Percentiles rank a stretch among this genome's conserved stretches.
phyloP scores from a whole-genome alignment of 495 filamentous ascomycete genomes.

The Antarctomyces pellizariae region DNA sequence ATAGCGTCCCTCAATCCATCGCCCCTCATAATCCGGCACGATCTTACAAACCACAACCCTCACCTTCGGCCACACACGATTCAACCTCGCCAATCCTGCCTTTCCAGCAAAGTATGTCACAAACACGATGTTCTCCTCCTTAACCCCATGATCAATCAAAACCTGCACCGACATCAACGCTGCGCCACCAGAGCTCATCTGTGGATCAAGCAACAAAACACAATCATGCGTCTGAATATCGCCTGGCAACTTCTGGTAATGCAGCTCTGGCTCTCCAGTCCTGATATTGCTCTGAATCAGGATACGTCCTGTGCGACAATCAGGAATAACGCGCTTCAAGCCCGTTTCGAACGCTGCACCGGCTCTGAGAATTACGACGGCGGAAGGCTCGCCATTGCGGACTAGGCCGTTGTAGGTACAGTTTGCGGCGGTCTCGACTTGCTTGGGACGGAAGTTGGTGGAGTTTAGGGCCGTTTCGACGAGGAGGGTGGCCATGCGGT shows the following conservation, averaged over 20 bases:
- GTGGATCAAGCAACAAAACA: slow-evolving; percentile 72
- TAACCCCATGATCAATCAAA: slow-evolving; percentile 81
- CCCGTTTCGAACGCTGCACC: slow-evolving; percentile 75
- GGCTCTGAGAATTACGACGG: slow-evolving; percentile 71
- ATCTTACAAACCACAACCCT: slow-evolving; percentile 64
- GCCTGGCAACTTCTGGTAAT: slow-evolving; percentile 56
- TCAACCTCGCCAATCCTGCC: slow-evolving; percentile 56
- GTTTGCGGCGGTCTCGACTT: slow-evolving; percentile 44
- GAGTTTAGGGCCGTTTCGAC: slow-evolving; percentile 68
- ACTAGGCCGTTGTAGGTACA: slow-evolving; percentile 42
- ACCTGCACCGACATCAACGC: slow-evolving; percentile 93
- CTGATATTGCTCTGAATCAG: slow-evolving; percentile 72
- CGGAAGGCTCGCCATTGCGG: slow-evolving; percentile 46
- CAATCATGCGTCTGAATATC: slow-evolving; percentile 46
- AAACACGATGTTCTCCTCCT: slow-evolving; percentile 63
- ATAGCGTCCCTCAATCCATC: slow-evolving; percentile 70
- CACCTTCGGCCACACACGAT: slow-evolving; percentile 67
- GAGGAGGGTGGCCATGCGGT: slow-evolving; percentile 60
- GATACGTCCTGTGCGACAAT: slow-evolving; percentile 70
- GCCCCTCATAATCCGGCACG: slow-evolving; percentile 45
- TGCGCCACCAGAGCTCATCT: slow-evolving; percentile 83
- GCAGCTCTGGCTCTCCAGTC: slow-evolving; percentile 76
- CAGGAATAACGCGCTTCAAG: slow-evolving; percentile 68
- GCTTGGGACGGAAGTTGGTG: slow-evolving; percentile 32
- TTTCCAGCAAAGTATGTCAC: slow-evolving; percentile 72